Base-by-base conservation (phyloP, 2,329 filamentous ascomycete species). In the Ceratocystis huliohia region DNA sequence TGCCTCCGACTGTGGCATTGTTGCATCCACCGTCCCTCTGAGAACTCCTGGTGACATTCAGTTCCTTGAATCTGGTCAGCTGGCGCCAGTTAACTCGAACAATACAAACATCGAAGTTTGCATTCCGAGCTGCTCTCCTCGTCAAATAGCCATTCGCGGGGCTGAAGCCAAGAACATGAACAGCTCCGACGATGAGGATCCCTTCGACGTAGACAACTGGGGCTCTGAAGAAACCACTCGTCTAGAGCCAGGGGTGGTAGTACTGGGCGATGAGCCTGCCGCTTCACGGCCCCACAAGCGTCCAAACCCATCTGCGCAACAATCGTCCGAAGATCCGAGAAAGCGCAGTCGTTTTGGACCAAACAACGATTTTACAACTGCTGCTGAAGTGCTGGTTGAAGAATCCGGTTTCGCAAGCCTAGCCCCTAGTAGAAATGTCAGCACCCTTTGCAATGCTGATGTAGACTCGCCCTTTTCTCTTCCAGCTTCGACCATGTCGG, bases 71-170 rank as follows among this genome's bases (percentile, higher is more conserved):
- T 37, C 56, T 10, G 56, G 8, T n/a, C 15, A 37, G 15, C n/a
- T n/a, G 15, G 17, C 28, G 10, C 28, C 22, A n/a, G 25, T 59
- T 8, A 17, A 59, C 25, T 33, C 56, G 17, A 37, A 10, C 56
- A 37, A 2, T 7, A 59, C 56, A 37, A 59, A 30, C 17, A 59
- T 59, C 20, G 56, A 59, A 59, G 56, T 59, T 59, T 59, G 28
- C 15, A 59, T 59, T n/a, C 28, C 56, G n/a, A 59, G 28, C 13
- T 2, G 22, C 1, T 6, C 50, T 57, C 7, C 17, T 20, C 13
- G 56, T 59, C 15, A 5, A 3, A 10, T 10, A 37, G 3, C 1
- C 10, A 1, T 15, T 37, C 8, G 15, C 28, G 37, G n/a, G 3
- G 15, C 10, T n/a, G 25, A 30, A 17, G 6, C 25, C 25, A 25